phyloP scores from a whole-genome alignment of 129 eudicot genomes.

The Rutidosis leptorrhynchoides region DNA sequence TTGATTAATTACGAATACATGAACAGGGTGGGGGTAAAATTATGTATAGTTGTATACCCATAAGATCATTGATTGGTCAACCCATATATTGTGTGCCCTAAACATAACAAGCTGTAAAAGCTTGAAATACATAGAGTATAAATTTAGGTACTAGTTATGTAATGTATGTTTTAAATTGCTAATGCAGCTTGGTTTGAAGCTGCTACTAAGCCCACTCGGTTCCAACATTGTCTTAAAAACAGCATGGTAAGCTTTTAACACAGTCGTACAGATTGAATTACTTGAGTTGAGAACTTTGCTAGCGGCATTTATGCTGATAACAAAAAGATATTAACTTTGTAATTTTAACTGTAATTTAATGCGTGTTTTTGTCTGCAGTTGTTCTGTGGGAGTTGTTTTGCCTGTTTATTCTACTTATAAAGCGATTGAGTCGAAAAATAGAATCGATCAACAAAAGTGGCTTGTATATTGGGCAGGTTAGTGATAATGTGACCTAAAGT shows the following conservation, averaged over 20 bases:
- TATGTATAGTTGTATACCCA: no score
- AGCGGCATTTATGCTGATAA: not conserved
- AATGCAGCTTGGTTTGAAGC: constrained; percentile 74
- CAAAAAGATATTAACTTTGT: not conserved
- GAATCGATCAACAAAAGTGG: constrained; percentile 65
- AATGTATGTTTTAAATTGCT: not conserved
- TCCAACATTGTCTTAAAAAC: constrained; percentile 75
- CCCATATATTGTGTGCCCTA: no score
- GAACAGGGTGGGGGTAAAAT: no score
- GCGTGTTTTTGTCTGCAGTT: constrained; percentile 44
- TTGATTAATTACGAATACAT: no score
- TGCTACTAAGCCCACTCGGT: constrained; percentile 77
- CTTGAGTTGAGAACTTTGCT: not conserved
- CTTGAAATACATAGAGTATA: no score
- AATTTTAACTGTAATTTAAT: constrained; percentile 3
- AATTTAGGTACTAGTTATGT: not conserved
- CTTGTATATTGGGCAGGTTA: constrained; percentile 97
- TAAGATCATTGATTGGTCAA: no score
- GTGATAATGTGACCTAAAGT: constrained; percentile 17
- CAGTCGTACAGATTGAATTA: not conserved
- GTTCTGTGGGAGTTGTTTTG: constrained; percentile 70
- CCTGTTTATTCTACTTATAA: constrained; percentile 92
- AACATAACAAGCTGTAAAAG: no score
- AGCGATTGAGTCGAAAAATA: constrained; percentile 67
- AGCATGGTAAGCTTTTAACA: constrained; percentile 56